Evolutionary conservation across 495 filamentous ascomycete genomes (phyloP).

Genomic region (Immersiella caudata): DNA sequence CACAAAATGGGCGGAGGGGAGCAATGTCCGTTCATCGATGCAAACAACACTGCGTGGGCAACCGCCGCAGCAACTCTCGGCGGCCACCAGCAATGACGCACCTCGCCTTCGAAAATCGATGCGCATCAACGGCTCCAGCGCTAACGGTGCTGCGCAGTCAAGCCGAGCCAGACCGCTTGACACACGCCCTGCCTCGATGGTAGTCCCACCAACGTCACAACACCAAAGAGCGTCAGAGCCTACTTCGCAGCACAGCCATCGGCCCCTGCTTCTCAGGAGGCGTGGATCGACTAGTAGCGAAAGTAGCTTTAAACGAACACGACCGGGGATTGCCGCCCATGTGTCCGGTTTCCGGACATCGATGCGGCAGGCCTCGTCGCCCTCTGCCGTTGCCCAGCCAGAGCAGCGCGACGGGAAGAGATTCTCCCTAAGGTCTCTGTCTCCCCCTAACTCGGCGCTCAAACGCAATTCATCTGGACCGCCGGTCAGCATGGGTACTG

Average conservation of each 20-base stretch:
- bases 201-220: neutral
- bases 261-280: slow-evolving; percentile 30
- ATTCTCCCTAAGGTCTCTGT: slow-evolving; percentile 46
- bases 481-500: slow-evolving; percentile 11
- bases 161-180: neutral
- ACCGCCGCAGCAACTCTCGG: slow-evolving; percentile 19
- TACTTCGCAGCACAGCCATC: neutral
- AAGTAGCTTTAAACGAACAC: slow-evolving; percentile 52
- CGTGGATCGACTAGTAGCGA: slow-evolving; percentile 52
- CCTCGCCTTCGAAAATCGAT: slow-evolving; percentile 37
- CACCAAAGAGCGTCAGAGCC: neutral
- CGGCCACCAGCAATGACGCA: neutral
- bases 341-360: slow-evolving; percentile 45
- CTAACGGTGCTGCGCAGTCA: neutral
- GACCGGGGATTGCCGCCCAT: slow-evolving; percentile 25
- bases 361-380: slow-evolving; percentile 39
- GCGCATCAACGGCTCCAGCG: slow-evolving; percentile 24
- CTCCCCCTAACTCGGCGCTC: slow-evolving; percentile 38
- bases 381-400: slow-evolving; percentile 22
- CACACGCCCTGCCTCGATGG: neutral
- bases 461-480: slow-evolving; percentile 27
- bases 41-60: slow-evolving; percentile 31
- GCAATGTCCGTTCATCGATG: slow-evolving; percentile 26
- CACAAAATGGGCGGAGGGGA: slow-evolving; percentile 35
- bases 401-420: slow-evolving; percentile 36